These are phyloP conservation scores for Paraleonurus japonicus DNA, from an alignment of 257 asterid genomes.

Conservation along the genomic window DNA sequence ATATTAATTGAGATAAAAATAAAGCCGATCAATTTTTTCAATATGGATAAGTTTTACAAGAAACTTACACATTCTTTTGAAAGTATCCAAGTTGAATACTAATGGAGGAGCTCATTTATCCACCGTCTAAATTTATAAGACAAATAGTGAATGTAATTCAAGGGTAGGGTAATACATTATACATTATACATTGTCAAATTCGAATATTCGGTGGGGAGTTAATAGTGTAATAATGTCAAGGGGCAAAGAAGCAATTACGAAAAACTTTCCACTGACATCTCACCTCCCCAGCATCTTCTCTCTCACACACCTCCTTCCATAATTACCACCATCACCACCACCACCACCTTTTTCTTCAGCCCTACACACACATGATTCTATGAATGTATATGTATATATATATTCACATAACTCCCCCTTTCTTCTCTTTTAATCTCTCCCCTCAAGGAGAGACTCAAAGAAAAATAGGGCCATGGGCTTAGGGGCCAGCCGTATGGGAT, in stretches of 20 bases:
- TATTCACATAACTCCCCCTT: not conserved
- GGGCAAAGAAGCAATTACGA: not conserved
- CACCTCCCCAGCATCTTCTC: conserved; percentile 17
- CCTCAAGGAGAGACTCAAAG: conserved; percentile 16
- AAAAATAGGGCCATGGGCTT: conserved; percentile 32
- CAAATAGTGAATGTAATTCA: too few relatives aligned
- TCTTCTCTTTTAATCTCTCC: conserved; percentile 9
- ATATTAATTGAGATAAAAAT: too few relatives aligned
- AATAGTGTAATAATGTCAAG: not conserved
- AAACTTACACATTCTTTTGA: too few relatives aligned
- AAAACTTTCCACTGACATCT: conserved; percentile 17
- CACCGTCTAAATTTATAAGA: not conserved
- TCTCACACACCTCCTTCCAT: conserved; percentile 22
- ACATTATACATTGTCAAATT: too few relatives aligned
- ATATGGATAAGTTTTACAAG: too few relatives aligned
- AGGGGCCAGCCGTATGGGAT: conserved; percentile 35
- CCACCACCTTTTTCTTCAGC: conserved; percentile 9
- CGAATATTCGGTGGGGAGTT: not conserved
- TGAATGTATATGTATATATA: not conserved
- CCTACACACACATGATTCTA: conserved; percentile 5
- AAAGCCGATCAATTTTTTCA: too few relatives aligned
- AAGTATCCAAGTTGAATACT: too few relatives aligned
- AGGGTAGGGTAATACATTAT: not conserved
- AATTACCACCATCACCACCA: conserved; percentile 7
- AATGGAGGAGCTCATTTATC: too few relatives aligned